phyloP scores from a whole-genome alignment of 805 yeast genomes.

The Vanderwaltozyma yarrowii region DNA sequence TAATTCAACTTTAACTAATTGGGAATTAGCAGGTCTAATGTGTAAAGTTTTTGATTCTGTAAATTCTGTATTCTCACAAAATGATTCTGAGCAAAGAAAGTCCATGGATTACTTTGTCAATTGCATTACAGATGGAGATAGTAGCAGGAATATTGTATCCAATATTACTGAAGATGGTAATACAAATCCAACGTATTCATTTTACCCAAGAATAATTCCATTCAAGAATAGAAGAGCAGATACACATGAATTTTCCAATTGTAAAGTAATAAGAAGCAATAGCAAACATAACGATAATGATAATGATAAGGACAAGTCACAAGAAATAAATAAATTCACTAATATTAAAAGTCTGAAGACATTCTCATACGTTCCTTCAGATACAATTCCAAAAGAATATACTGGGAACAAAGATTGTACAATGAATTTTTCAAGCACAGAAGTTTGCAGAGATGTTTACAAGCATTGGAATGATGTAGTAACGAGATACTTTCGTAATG shows the following conservation, averaged over 20 bases:
- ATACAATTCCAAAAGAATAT: constrained; percentile 19
- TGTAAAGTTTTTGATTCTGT: constrained; percentile 19
- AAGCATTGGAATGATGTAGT: constrained; percentile 26
- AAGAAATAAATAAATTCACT: background rate
- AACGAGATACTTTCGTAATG: constrained; percentile 27
- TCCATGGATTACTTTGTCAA: constrained; percentile 16
- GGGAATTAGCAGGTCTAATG: constrained; percentile 22
- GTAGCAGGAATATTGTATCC: constrained; percentile 17
- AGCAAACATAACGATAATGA: background rate
- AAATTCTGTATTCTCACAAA: constrained; percentile 14
- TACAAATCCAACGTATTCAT: constrained; percentile 12
- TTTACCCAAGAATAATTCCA: constrained; percentile 10
- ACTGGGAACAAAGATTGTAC: constrained; percentile 7
- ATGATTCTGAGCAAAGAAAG: constrained; percentile 7
- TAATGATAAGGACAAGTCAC: too few relatives aligned
- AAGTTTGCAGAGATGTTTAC: constrained; percentile 21
- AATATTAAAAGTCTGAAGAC: constrained; percentile 9
- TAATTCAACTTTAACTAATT: constrained; percentile 14
- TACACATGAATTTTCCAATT: constrained; percentile 13
- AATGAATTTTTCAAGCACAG: constrained; percentile 16
- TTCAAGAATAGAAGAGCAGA: constrained; percentile 4
- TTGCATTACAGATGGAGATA: constrained; percentile 16
- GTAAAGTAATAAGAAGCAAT: constrained; percentile 12
- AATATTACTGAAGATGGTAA: constrained; percentile 7
- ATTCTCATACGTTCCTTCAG: constrained; percentile 18